These are phyloP conservation scores for Blumeria hordei DNA, from an alignment of 2,329 filamentous ascomycete genomes.

Conservation along the genomic window DNA sequence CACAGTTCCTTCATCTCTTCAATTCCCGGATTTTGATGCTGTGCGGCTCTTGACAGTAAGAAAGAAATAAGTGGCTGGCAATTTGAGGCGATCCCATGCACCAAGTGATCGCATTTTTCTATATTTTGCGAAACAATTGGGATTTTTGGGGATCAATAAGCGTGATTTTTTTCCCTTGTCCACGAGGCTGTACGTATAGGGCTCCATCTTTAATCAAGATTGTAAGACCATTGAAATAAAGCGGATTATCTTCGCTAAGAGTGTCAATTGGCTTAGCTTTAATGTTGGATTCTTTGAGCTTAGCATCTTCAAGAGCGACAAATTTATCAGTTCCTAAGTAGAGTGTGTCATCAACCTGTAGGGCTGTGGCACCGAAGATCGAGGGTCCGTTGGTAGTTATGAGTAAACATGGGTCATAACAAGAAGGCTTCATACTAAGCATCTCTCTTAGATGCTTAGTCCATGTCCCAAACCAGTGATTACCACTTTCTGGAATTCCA, in stretches of 20 bases:
- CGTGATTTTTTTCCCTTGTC: neutral
- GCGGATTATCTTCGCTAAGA: neutral
- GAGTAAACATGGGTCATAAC: neutral
- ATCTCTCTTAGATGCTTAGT: neutral
- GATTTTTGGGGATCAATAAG: neutral
- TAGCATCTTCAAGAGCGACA: neutral
- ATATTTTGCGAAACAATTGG: neutral
- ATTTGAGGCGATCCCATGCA: neutral
- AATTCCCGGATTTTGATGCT: neutral
- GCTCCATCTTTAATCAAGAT: neutral
- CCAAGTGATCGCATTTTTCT: neutral
- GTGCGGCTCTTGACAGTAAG: neutral
- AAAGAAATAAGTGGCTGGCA: neutral
- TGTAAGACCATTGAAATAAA: neutral
- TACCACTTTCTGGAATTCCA: neutral
- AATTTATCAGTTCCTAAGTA: neutral
- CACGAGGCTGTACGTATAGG: neutral
- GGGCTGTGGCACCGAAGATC: neutral
- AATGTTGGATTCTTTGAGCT: neutral
- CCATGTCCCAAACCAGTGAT: neutral
- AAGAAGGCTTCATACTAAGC: neutral
- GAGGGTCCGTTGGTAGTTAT: neutral
- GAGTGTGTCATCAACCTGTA: neutral
- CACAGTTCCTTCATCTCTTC: neutral
- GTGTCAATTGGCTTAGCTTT: neutral